These are phyloP conservation scores for Yamadazyma dushanensis DNA, from an alignment of 1,139 yeast species.

Conservation along the genomic window DNA sequence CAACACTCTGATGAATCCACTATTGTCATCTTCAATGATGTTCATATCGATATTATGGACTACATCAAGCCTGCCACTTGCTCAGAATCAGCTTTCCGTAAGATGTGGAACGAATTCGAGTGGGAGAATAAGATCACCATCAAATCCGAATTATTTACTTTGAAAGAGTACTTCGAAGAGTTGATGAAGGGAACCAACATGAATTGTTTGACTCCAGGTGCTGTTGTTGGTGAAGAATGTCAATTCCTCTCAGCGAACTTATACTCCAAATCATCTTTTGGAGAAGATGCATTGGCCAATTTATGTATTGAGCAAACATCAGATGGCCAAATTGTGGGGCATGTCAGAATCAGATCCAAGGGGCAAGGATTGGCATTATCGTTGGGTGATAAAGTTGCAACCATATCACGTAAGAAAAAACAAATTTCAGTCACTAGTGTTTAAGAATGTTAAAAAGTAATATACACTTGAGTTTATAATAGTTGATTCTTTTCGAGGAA, in stretches of 20 bases:
- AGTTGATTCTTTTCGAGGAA: slow-evolving; percentile 8
- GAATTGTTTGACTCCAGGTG: slow-evolving; percentile 92
- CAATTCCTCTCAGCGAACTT: slow-evolving; percentile 92
- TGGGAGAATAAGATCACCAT: slow-evolving; percentile 99
- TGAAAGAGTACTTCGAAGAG: slow-evolving; percentile 78
- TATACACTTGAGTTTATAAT: slow-evolving; percentile 1
- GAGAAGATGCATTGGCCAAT: slow-evolving; percentile 97
- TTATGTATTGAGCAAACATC: slow-evolving; percentile 86
- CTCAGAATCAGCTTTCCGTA: slow-evolving; percentile 86
- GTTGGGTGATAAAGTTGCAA: slow-evolving; percentile 90
- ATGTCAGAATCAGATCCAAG: slow-evolving; percentile 94
- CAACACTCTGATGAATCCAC: slow-evolving; percentile 89
- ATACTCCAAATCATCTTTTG: slow-evolving; percentile 91
- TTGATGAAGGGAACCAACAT: slow-evolving; percentile 85
- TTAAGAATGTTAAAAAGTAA: slow-evolving; percentile 11
- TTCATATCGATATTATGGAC: slow-evolving; percentile 96
- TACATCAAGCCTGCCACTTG: slow-evolving; percentile 94
- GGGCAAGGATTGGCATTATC: slow-evolving; percentile 97
- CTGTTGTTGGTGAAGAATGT: slow-evolving; percentile 81
- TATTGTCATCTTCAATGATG: slow-evolving; percentile 89
- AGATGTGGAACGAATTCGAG: slow-evolving; percentile 99
- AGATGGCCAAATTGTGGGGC: slow-evolving; percentile 83
- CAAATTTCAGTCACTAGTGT: slow-evolving; percentile 23
- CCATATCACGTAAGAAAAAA: slow-evolving; percentile 60
- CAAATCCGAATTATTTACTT: slow-evolving; percentile 64